A percentile compares a stretch with the other conserved stretches of the same genome.
Evolutionary conservation across 768 basidiomycete species (phyloP).

Genomic region (Lactarius hatsudake): DNA sequence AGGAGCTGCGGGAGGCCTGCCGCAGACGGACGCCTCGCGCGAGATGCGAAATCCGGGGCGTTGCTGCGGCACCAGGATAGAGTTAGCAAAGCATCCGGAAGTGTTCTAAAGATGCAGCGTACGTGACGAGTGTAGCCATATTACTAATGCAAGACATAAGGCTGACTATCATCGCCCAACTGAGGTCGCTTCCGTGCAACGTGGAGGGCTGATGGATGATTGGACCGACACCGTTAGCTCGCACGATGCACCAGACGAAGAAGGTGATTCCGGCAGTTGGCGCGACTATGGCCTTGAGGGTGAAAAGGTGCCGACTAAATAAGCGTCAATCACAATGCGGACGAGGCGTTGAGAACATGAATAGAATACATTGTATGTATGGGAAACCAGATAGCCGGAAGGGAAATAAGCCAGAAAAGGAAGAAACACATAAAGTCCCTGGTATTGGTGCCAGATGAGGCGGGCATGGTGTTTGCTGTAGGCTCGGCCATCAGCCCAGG

Average conservation of each 20-base stretch:
- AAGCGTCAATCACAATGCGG: conserved; percentile 10
- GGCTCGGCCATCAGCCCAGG: conserved; percentile 14
- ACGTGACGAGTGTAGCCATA: conserved; percentile 72
- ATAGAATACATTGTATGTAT: conserved; percentile 66
- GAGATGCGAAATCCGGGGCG: conserved; percentile 75
- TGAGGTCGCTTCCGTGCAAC: conserved; percentile 63
- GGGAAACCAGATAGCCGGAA: conserved; percentile 80
- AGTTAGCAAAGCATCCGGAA: conserved; percentile 14
- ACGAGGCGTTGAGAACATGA: conserved; percentile 19
- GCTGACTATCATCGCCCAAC: conserved; percentile 72
- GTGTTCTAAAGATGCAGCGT: conserved; percentile 28
- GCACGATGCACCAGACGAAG: conserved; percentile 76
- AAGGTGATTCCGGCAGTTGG: conserved; percentile 69
- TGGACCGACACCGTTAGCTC: conserved; percentile 74
- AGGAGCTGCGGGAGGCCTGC: conserved; percentile 66
- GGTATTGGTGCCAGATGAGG: conserved; percentile 70
- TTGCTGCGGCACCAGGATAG: conserved; percentile 42
- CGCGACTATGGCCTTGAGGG: conserved; percentile 69
- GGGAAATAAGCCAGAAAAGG: conserved; percentile 79
- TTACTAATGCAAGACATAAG: conserved; percentile 80
- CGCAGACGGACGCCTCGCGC: conserved; percentile 52
- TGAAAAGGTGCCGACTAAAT: conserved; percentile 70
- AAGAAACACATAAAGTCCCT: conserved; percentile 79
- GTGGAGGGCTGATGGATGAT: conserved; percentile 63
- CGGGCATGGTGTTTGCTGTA: conserved; percentile 68